Evolutionary conservation across 495 filamentous ascomycete genomes (phyloP).

Genomic region (Niebla homalea): DNA sequence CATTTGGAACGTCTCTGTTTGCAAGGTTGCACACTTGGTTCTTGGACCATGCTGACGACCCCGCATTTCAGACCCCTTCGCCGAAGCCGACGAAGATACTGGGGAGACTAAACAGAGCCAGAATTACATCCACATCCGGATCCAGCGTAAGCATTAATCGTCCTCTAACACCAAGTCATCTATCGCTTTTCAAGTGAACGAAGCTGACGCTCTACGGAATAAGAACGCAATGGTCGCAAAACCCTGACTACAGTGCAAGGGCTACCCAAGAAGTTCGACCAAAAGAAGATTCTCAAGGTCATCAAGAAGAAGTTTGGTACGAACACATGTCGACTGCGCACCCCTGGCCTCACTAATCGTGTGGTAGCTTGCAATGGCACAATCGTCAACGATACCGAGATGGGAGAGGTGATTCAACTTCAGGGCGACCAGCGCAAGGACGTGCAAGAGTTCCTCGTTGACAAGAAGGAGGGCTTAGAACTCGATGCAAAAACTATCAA

Average conservation of each 20-base stretch:
- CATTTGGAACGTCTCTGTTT: not conserved
- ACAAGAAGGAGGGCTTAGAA: conserved; percentile 85
- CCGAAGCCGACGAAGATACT: conserved; percentile 99
- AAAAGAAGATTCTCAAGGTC: conserved; percentile 99
- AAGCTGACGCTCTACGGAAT: conserved; percentile 7
- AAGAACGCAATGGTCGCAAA: conserved; percentile 99
- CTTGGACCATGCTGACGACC: not conserved
- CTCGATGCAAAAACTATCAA: conserved; percentile 96
- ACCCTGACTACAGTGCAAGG: conserved; percentile 99
- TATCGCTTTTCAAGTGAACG: not conserved
- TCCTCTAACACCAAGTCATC: not conserved
- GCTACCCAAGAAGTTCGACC: conserved; percentile 93
- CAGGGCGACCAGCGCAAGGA: conserved; percentile 98
- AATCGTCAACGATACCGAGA: conserved; percentile 90
- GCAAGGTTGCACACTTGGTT: not conserved
- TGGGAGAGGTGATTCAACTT: conserved; percentile 99
- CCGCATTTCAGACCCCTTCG: conserved; percentile 79
- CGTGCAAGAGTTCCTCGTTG: conserved; percentile 91
- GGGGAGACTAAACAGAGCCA: conserved; percentile 86
- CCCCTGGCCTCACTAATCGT: not conserved
- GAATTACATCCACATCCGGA: conserved; percentile 99
- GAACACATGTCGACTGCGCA: conserved; percentile 21
- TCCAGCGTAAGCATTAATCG: conserved; percentile 68
- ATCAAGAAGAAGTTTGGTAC: conserved; percentile 99
- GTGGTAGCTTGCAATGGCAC: conserved; percentile 96